phyloP scores from a whole-genome alignment of 169 alveolate genomes.

The Eimeria necatrix region DNA sequence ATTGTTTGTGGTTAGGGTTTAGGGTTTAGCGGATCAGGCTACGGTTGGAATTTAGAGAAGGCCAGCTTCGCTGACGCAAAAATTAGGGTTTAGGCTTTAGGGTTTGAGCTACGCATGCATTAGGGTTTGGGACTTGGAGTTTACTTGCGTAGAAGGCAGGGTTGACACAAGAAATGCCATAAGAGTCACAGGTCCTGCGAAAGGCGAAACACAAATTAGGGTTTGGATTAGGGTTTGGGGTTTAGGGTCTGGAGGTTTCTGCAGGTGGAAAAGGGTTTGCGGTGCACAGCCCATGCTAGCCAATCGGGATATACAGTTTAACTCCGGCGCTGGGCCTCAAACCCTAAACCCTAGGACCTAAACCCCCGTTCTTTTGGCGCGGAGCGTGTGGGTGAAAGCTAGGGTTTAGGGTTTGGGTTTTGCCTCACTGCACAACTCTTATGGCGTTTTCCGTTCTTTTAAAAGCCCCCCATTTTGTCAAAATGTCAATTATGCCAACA shows the following conservation, averaged over 20 bases:
- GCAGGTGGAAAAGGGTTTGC: not conserved
- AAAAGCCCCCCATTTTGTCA: conserved; percentile 7
- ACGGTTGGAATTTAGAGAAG: not conserved
- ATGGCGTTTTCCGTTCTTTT: not conserved
- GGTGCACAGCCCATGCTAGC: not conserved
- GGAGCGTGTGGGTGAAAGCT: too few relatives aligned
- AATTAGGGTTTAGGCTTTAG: not conserved
- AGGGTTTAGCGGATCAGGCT: not conserved
- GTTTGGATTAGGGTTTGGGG: not conserved
- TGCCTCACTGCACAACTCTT: not conserved
- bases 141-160: conserved; percentile 56
- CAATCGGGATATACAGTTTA: too few relatives aligned
- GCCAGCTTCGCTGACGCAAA: not conserved
- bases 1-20: not conserved
- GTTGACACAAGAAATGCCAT: conserved; percentile 52
- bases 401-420: not conserved
- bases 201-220: not conserved
- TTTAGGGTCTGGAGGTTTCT: not conserved
- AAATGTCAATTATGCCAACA: not conserved
- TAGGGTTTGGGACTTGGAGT: not conserved
- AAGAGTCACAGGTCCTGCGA: conserved; percentile 43
- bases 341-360: not conserved
- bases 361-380: too few relatives aligned
- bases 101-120: not conserved
- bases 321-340: not conserved